Base-by-base conservation (phyloP, 2,329 filamentous ascomycete species). In the Diaporthe citrichinensis region DNA sequence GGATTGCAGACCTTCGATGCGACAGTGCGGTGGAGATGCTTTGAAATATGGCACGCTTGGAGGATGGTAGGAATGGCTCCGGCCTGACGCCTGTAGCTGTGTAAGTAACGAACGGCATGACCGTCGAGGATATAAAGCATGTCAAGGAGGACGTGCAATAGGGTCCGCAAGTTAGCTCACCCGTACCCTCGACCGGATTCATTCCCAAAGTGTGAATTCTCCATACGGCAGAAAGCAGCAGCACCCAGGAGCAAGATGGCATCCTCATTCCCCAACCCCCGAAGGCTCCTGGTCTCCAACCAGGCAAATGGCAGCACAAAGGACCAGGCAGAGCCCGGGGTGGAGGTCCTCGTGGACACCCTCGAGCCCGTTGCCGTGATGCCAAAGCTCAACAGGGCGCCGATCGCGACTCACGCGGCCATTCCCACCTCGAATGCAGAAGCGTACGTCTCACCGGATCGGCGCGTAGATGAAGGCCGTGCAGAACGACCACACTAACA, bases 361-460 rank as follows among this genome's bases (percentile, higher is more conserved):
- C 61, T 73, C 39, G 36, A 73, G 36, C 36, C 58, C 15, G 57
- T 49, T 2, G 7, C 73, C 20, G 39, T 76, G 17, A 46, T 36
- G 58, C 69, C 58, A 28, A 17, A 25, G 14, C 8, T 73, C 6
- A 61, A 61, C 31, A 73, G 61, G 68, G 75, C 53, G 25, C 51
- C 17, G 36, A 15, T 76, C 39, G 75, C 41, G 12, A 73, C 49
- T 53, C 72, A 75, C 51, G 34, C 59, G 6, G 39, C 59, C 3
- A 46, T 77, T 17, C 68, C 75, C 9, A 68, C 53, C 9, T 79
- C 79, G 3, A 73, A 75, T 39, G 77, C 79, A 28, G 76, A 77
- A n/a, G n/a, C 17, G 57, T 78, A 79, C 9, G 73, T 78, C 71
- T 34, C 82, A 44, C 28, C 10, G 5, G 17, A 10, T 34, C 20